Evolutionary conservation across 179 eudicot species (phyloP), one percentile per base, ranked within the genome.

Genomic region (Beta corolliflora): DNA sequence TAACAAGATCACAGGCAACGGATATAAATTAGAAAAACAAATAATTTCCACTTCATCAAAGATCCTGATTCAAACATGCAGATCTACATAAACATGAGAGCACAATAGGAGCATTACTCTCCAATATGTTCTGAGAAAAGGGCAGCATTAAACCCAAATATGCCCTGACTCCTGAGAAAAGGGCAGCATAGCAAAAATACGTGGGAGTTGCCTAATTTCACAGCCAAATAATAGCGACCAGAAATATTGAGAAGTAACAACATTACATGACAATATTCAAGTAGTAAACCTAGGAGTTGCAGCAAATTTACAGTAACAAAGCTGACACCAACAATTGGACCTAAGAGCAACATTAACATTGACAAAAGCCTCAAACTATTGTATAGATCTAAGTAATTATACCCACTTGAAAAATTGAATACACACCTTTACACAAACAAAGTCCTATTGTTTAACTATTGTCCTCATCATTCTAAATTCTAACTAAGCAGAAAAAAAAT

Each of bases 1-100:
- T 71, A 52, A 53, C 83, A 82, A 77, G 64, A 76, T 69, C 50
- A 79, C 78, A 60, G 3, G 54, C 52, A 56, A 70, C 77, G 64
- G 25, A 71, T 1, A 50, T 7, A 36, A 60, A 29, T 61, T 8
- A 71, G 46, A 54, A 55, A 25, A 25, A 25, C 29, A 25, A 25
- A 25, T 25, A 25, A 25, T 25, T 25, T 25, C 29, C 29, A 25
- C 29, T 25, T 25, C 29, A 25, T 25, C 29, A 25, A 25, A 25
- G 29, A 25, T 25, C 29, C 29, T 25, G 29, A 25, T 25, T 25
- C 29, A 25, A 25, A 25, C 29, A 25, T 25, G 29, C 29, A 25
- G 29, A 25, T 25, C 14, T 9, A 71, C 36, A 14, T 21, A 54
- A 53, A 7, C 13, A 73, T 58, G 9, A 64, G 19, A 41, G 53